phyloP scores from a whole-genome alignment of 805 yeast genomes.

The Isabelozyma rhagii region DNA sequence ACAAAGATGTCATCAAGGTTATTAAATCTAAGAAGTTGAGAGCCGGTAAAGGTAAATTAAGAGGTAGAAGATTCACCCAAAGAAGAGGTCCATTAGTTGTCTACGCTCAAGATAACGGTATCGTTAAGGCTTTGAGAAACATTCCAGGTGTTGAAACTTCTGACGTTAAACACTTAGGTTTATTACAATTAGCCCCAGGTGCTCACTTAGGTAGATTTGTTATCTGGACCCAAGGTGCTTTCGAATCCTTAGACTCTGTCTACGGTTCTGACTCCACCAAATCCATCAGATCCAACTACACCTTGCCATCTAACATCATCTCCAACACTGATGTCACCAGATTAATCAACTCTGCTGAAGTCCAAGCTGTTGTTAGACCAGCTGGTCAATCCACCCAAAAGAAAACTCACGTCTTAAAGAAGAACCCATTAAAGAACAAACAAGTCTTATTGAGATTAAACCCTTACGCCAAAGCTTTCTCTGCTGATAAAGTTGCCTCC shows the following conservation, averaged over 20 bases:
- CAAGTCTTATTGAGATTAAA: constrained; percentile 95
- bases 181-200: constrained; percentile 99
- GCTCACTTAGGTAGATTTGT: constrained; percentile 99
- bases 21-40: constrained; percentile 97
- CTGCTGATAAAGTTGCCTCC: constrained; percentile 88
- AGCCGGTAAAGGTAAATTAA: constrained; percentile 99
- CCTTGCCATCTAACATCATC: constrained; percentile 91
- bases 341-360: constrained; percentile 98
- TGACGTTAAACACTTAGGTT: constrained; percentile 86
- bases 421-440: constrained; percentile 96
- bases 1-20: constrained; percentile 96
- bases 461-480: constrained; percentile 98
- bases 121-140: constrained; percentile 98
- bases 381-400: constrained; percentile 92
- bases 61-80: constrained; percentile 99
- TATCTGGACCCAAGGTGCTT: constrained; percentile 99
- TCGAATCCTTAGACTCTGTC: constrained; percentile 92
- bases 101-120: constrained; percentile 96
- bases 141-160: constrained; percentile 99
- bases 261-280: constrained; percentile 91
- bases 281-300: constrained; percentile 82
- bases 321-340: constrained; percentile 95
- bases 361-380: constrained; percentile 95
- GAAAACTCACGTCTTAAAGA: constrained; percentile 95
- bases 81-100: constrained; percentile 99